These are phyloP conservation scores for Apiotrichum veenhuisii DNA, from an alignment of 1,284 basidiomycete genomes.

Conservation along the genomic window DNA sequence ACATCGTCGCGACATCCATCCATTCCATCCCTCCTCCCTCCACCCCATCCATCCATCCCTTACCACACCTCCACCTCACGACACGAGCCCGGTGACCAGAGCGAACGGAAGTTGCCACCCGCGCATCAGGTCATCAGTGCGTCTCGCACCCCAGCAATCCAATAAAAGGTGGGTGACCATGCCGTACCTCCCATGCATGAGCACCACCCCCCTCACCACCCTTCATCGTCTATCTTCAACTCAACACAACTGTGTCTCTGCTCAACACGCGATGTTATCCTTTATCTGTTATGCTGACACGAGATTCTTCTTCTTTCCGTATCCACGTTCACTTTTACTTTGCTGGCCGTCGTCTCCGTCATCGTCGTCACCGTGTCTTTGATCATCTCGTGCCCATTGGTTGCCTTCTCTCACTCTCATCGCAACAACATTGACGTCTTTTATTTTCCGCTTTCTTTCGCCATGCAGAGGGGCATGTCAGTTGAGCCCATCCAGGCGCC, in stretches of 20 bases:
- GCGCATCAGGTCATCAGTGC: constrained; percentile 11
- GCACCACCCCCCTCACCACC: background rate
- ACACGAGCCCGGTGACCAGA: constrained; percentile 8
- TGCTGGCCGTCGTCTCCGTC: constrained; percentile 1
- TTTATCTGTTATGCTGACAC: constrained; percentile 9
- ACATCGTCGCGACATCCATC: background rate
- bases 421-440: background rate
- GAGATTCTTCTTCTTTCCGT: background rate
- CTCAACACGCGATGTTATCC: constrained; percentile 11
- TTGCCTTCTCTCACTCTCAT: background rate
- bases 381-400: background rate
- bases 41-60: background rate
- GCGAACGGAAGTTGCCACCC: constrained; percentile 4
- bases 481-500: background rate
- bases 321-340: background rate
- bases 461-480: background rate
- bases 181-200: constrained; percentile 4
- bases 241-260: background rate
- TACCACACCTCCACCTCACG: background rate
- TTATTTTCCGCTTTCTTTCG: background rate
- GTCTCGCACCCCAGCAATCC: background rate
- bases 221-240: background rate
- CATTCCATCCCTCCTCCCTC: background rate
- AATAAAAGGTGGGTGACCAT: constrained; percentile 16
- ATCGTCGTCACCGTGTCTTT: background rate